Evolutionary conservation across 179 eudicot genomes (phyloP), one percentile per base, ranked within the genome.

Genomic region (Spergularia azorica): DNA sequence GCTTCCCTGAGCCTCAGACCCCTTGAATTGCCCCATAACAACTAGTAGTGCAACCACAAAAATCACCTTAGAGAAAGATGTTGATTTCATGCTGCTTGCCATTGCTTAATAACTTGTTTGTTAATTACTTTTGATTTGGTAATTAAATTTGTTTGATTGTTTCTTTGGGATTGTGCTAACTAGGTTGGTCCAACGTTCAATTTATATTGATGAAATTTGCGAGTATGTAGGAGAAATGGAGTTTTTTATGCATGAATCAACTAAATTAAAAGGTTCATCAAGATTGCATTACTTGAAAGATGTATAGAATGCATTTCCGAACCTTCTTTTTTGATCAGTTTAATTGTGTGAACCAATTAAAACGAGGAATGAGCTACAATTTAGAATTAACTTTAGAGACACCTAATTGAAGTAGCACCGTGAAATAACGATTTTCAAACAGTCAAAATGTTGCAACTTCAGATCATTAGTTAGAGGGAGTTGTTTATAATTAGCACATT

Each of bases 1-100:
- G 8, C 38, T 66, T 3, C 21, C 48, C 56, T 83, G 84, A 1
- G 84, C 85, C 79, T 46, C 73, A 3, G 82, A 62, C 39, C 82
- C 75, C 51, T 75, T 76, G 43, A 73, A 20, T 62, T 84, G 90
- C 16, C 55, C 81, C 46, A 67, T 52, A 13, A 81, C 10, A 7
- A 71, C 61, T 41, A 86, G 17, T 6, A 86, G 17, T 6, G 74
- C 81, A 39, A 64, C 79, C 51, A 86, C 39, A 26, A 78, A 63
- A 26, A 63, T 57, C 38, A 9, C 63, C 68, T 71, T 79, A 1
- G 72, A 39, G 69, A 78, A 38, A 82, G 60, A 59, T 21, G 70
- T 48, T 16, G 58, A 41, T 59, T 70, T 75, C 63, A 65, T 79
- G 63, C 6, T 67, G 17, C 36, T 60, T 54, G 79, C 63, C 76